Conservation (phyloP, 192 early-diverging fungal species). For the Coemansia sp. region DNA sequence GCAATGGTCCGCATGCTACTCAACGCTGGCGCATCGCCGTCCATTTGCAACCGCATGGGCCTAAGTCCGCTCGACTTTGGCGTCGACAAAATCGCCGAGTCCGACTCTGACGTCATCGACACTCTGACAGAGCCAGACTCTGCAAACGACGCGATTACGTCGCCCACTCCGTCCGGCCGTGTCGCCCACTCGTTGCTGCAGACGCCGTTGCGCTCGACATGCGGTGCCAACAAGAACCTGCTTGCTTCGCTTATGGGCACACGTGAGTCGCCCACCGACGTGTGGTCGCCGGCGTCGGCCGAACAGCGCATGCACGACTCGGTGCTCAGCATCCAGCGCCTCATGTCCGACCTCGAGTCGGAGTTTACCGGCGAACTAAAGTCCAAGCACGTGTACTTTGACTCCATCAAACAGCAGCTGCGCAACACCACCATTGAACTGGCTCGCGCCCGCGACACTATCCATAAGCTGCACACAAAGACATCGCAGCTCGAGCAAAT, state of each 20-base stretch:
- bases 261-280: not conserved
- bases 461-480: conserved; percentile 56
- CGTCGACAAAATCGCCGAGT: conserved; percentile 34
- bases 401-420: conserved; percentile 58
- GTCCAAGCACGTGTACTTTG: conserved; percentile 58
- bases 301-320: conserved; percentile 53
- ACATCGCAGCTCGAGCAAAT: conserved; percentile 59
- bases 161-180: conserved; percentile 30
- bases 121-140: too few species aligned
- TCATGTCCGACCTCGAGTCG: conserved; percentile 68
- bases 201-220: conserved; percentile 33
- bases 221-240: conserved; percentile 24
- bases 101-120: too few species aligned
- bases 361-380: conserved; percentile 65
- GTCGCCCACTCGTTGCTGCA: conserved; percentile 11
- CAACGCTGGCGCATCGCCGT: conserved; percentile 75
- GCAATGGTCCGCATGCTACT: conserved; percentile 67
- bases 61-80: conserved; percentile 75
- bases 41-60: conserved; percentile 73
- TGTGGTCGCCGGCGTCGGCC: conserved; percentile 39
- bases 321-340: conserved; percentile 60
- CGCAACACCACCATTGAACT: conserved; percentile 59
- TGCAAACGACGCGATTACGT: conserved; percentile 4
- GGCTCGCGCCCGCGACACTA: conserved; percentile 55
- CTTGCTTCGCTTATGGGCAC: conserved; percentile 26